Evolutionary conservation across 2,329 filamentous ascomycete genomes (phyloP).

Genomic region (Fusarium sp.): DNA sequence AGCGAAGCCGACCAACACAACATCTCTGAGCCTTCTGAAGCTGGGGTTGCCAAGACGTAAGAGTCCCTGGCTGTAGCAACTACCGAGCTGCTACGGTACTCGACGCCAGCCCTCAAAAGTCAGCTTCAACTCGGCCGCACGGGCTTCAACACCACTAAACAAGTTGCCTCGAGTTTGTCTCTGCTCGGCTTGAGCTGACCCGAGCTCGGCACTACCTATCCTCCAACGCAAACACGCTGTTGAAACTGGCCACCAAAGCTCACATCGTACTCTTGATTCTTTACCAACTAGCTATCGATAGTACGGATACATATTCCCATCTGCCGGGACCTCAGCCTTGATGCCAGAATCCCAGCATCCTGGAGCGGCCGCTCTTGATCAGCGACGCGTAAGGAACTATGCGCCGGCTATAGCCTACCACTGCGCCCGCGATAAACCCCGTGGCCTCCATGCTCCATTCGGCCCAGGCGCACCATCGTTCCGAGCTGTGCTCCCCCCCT

Average conservation of each 20-base stretch:
- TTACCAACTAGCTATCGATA: no score
- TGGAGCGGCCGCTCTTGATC: neutral
- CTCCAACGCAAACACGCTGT: neutral
- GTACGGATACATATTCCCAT: neutral
- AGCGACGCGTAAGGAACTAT: neutral
- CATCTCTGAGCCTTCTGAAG: neutral
- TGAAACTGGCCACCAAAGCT: neutral
- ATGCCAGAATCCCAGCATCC: neutral
- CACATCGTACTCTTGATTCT: neutral
- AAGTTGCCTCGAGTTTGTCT: neutral
- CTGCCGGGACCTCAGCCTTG: neutral
- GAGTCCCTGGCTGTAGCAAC: neutral
- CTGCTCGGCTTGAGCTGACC: neutral
- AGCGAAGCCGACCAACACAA: neutral
- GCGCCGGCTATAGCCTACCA: neutral
- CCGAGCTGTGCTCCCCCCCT: neutral
- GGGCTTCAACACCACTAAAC: neutral
- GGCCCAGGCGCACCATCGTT: neutral
- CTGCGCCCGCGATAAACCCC: neutral
- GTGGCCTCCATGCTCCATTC: neutral
- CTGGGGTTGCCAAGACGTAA: slow-evolving; percentile 5
- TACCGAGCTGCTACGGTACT: slow-evolving; percentile 1
- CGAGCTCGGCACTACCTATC: neutral
- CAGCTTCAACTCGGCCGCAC: neutral
- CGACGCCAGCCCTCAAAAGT: neutral